These are phyloP conservation scores for Ambrosia trifida DNA, from an alignment of 129 eudicot genomes.

Conservation along the genomic window DNA sequence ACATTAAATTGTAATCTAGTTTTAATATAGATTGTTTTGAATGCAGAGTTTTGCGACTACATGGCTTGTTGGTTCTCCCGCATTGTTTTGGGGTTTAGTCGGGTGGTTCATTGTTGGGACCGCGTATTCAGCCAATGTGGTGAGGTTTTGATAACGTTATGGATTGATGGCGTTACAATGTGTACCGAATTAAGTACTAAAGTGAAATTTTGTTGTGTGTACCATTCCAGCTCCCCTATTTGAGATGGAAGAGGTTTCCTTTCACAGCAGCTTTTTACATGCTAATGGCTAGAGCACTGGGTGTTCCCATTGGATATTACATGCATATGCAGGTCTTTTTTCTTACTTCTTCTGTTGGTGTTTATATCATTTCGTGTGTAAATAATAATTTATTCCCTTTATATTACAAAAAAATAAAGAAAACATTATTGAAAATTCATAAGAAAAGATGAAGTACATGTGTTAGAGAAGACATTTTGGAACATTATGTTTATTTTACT, in stretches of 20 bases:
- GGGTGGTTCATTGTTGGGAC: slow-evolving; percentile 36
- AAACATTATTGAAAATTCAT: not conserved
- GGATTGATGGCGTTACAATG: not conserved
- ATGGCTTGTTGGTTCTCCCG: slow-evolving; percentile 22
- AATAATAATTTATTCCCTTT: too few relatives aligned
- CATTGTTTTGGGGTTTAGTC: slow-evolving; percentile 28
- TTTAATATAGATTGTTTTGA: not conserved
- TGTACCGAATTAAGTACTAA: not conserved
- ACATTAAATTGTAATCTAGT: not conserved
- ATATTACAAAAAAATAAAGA: not conserved
- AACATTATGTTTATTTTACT: too few relatives aligned
- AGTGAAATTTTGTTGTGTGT: not conserved
- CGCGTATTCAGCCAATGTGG: slow-evolving; percentile 37
- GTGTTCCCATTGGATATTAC: slow-evolving; percentile 28
- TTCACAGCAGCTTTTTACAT: slow-evolving; percentile 34
- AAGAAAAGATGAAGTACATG: too few relatives aligned
- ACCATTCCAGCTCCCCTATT: slow-evolving; percentile 17
- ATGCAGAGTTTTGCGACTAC: slow-evolving; percentile 21
- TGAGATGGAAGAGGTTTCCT: slow-evolving; percentile 38
- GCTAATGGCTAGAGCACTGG: slow-evolving; percentile 23
- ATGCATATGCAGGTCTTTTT: slow-evolving; percentile 34
- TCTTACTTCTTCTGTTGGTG: not conserved
- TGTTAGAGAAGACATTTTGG: too few relatives aligned
- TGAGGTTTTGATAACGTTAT: slow-evolving; percentile 4
- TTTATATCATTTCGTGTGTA: not conserved